Conservation (phyloP, 805 yeast genomes). For the Starmerella asiatica region DNA sequence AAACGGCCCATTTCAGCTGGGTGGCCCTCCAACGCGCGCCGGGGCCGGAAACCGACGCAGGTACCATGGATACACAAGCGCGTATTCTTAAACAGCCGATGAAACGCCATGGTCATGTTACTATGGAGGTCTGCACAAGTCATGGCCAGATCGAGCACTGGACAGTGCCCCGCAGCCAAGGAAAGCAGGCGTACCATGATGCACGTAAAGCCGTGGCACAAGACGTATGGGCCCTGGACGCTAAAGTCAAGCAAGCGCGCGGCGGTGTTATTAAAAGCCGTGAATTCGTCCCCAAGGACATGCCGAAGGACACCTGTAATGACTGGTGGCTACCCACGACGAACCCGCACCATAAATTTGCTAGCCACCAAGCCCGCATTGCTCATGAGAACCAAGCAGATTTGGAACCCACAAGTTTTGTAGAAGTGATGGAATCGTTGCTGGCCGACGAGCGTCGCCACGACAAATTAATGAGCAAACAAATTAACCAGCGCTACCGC, state of each 20-base stretch:
- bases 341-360: conserved; percentile 8
- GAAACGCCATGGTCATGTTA: conserved; percentile 71
- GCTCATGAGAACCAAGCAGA: conserved; percentile 4
- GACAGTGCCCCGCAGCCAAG: conserved; percentile 69
- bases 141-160: conserved; percentile 74
- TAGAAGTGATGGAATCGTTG: conserved; percentile 9
- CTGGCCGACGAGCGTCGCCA: conserved; percentile 8
- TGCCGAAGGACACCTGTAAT: background rate
- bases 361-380: conserved; percentile 11
- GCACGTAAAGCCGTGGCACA: conserved; percentile 77
- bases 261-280: conserved; percentile 18
- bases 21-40: conserved; percentile 42
- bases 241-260: conserved; percentile 37
- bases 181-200: conserved; percentile 69
- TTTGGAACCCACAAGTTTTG: conserved; percentile 5
- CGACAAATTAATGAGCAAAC: conserved; percentile 9
- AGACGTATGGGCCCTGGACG: conserved; percentile 72
- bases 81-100: conserved; percentile 53
- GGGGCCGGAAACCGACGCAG: conserved; percentile 26
- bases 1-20: conserved; percentile 60
- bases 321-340: conserved; percentile 12
- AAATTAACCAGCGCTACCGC: conserved; percentile 8
- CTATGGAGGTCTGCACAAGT: conserved; percentile 64
- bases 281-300: background rate
- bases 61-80: conserved; percentile 38